Conservation (phyloP, 2,329 filamentous ascomycete genomes). For the Monosporascus sp. region DNA sequence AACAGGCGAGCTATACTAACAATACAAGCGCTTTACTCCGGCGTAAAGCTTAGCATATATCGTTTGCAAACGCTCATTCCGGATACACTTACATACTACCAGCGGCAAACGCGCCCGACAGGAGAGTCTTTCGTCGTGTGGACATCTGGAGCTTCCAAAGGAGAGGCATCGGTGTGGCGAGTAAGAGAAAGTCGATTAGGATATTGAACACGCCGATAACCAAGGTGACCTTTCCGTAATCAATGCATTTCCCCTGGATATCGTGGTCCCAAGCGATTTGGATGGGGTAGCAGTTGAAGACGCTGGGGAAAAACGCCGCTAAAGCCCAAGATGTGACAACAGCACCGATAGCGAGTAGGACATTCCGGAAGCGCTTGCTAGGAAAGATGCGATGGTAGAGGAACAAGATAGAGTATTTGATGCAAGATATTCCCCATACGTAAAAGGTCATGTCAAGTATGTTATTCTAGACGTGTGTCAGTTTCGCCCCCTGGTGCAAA, state of each 20-base stretch:
- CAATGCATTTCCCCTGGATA: not conserved
- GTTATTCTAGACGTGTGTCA: too few relatives aligned
- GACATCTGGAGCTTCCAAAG: not conserved
- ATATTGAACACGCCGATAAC: not conserved
- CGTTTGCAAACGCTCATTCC: too few relatives aligned
- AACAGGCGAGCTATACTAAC: not conserved
- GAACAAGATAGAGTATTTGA: not conserved
- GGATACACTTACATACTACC: not conserved
- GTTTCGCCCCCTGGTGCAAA: not conserved
- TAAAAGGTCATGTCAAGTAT: not conserved
- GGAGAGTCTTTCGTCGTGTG: not conserved
- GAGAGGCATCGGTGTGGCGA: not conserved
- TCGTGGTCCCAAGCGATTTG: not conserved
- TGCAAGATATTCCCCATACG: not conserved
- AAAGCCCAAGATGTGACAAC: not conserved
- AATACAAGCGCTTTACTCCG: not conserved
- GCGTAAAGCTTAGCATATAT: not conserved
- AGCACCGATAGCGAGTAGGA: not conserved
- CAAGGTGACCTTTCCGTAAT: not conserved
- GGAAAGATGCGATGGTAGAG: conserved; percentile 1
- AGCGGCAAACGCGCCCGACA: not conserved
- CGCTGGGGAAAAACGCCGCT: not conserved
- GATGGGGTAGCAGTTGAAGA: not conserved
- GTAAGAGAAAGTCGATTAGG: not conserved
- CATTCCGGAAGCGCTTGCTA: not conserved